A percentile compares a stretch with the other conserved stretches of the same genome.
Evolutionary conservation across 331 rosid species (phyloP).

Genomic region (Pyracantha coccinea): DNA sequence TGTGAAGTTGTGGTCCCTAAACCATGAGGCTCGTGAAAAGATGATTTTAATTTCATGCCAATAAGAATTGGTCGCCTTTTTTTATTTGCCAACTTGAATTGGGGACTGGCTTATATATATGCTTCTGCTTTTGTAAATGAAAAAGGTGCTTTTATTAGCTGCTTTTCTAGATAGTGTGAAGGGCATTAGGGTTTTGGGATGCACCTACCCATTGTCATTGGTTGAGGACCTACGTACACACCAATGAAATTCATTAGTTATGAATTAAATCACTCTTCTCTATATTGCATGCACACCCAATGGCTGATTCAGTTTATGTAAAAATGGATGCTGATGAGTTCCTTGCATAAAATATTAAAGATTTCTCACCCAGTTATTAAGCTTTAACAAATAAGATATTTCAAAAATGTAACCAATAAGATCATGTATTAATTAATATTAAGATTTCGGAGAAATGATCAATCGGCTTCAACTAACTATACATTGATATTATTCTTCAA

Average conservation of each 20-base stretch:
- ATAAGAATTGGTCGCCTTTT: constrained; percentile 26
- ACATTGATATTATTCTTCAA: too few relatives aligned
- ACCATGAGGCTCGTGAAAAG: constrained; percentile 15
- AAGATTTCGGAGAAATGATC: too few relatives aligned
- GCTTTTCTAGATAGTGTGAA: constrained; percentile 19
- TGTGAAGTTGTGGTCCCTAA: constrained; percentile 42
- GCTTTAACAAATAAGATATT: not conserved
- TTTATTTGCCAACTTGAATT: constrained; percentile 24
- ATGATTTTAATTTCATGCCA: constrained; percentile 24
- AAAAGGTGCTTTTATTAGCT: constrained; percentile 21
- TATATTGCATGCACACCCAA: not conserved
- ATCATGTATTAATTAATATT: too few relatives aligned
- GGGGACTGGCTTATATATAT: constrained; percentile 21
- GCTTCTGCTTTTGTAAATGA: constrained; percentile 34
- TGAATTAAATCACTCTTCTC: not conserved
- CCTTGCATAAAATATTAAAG: not conserved
- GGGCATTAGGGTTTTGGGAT: constrained; percentile 34
- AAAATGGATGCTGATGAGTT: not conserved
- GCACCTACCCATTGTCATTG: not conserved
- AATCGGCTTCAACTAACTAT: too few relatives aligned
- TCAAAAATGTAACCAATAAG: too few relatives aligned
- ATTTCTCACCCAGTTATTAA: not conserved
- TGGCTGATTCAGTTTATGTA: not conserved
- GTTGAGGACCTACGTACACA: not conserved
- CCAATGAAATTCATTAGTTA: not conserved